Evolutionary conservation across 2,329 filamentous ascomycete genomes (phyloP).

Genomic region (Stachybotrys chlorohalonatus): DNA sequence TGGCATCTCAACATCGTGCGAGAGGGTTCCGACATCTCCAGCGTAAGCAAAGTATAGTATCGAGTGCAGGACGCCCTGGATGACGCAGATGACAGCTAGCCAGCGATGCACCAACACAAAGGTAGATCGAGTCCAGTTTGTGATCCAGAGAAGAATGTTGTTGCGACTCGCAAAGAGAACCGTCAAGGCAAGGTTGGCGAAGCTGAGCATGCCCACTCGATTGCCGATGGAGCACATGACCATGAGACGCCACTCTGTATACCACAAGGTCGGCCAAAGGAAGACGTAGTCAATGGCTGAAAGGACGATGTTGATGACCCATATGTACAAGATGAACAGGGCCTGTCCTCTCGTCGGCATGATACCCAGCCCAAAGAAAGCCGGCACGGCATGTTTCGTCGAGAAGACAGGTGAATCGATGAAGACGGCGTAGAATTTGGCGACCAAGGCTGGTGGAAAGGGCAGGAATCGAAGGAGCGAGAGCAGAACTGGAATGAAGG

Average conservation of each 20-base stretch:
- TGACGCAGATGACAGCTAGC: conserved; percentile 32
- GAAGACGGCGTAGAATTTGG: conserved; percentile 14
- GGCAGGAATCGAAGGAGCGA: conserved; percentile 10
- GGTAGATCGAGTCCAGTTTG: conserved; percentile 39
- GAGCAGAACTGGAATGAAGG: conserved; percentile 4
- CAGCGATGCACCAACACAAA: conserved; percentile 40
- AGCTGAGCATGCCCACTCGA: conserved; percentile 29
- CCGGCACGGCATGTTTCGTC: conserved; percentile 11
- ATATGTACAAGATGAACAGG: conserved; percentile 31
- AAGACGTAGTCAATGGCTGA: conserved; percentile 18
- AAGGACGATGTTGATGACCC: conserved; percentile 27
- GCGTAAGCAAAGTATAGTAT: background rate
- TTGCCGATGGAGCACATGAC: conserved; percentile 27
- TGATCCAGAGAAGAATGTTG: conserved; percentile 36
- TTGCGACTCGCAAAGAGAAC: conserved; percentile 37
- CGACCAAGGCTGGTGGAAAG: conserved; percentile 4
- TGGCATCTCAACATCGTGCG: background rate
- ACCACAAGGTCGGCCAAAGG: conserved; percentile 18
- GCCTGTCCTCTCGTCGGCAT: conserved; percentile 32
- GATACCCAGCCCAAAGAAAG: conserved; percentile 12
- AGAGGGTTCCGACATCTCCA: background rate
- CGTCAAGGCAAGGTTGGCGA: conserved; percentile 29
- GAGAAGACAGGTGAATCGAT: conserved; percentile 17
- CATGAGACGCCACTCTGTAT: conserved; percentile 3
- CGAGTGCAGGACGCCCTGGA: conserved; percentile 37